A percentile compares a stretch with the other conserved stretches of the same genome.
phyloP scores from a whole-genome alignment of 768 basidiomycete genomes.

The Pulveroboletus sp. region DNA sequence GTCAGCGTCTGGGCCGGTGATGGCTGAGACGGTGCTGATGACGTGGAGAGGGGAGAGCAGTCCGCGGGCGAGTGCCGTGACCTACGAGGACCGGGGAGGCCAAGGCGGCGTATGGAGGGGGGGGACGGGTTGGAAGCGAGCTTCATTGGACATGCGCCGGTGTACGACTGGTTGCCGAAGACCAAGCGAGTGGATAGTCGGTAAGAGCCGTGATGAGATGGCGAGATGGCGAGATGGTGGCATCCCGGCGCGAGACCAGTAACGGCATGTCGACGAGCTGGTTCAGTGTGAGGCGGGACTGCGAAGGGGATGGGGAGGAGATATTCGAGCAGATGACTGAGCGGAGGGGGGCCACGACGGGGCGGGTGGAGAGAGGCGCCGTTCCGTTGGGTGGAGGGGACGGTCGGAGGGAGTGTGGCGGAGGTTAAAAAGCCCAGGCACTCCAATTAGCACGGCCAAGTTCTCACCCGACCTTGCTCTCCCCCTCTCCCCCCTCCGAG shows the following conservation, averaged over 20 bases:
- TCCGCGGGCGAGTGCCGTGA: no score
- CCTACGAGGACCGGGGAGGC: no score
- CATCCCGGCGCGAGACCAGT: no score
- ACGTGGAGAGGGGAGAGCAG: no score
- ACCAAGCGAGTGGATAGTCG: not conserved
- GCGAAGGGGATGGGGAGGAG: no score
- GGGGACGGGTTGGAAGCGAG: no score
- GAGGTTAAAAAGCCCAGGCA: slow-evolving; percentile 29
- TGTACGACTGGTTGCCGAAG: slow-evolving; percentile 1
- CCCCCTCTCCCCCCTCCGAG: not conserved
- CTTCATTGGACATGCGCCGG: not conserved
- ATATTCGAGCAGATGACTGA: not conserved
- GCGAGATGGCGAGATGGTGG: not conserved
- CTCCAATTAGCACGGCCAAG: slow-evolving; percentile 15
- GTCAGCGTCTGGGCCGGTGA: no score
- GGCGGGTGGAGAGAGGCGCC: not conserved
- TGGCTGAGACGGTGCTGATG: no score
- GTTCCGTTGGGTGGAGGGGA: not conserved
- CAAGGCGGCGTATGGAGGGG: no score
- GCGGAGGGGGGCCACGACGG: not conserved
- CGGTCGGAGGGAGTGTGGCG: slow-evolving; percentile 9
- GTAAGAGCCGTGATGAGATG: slow-evolving; percentile 4
- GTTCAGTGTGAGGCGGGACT: not conserved
- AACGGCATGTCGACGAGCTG: not conserved
- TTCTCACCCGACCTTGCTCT: slow-evolving; percentile 28